These are phyloP conservation scores for Chlamydomonas applanata DNA, from an alignment of 139 green algal genomes.

Conservation along the genomic window DNA sequence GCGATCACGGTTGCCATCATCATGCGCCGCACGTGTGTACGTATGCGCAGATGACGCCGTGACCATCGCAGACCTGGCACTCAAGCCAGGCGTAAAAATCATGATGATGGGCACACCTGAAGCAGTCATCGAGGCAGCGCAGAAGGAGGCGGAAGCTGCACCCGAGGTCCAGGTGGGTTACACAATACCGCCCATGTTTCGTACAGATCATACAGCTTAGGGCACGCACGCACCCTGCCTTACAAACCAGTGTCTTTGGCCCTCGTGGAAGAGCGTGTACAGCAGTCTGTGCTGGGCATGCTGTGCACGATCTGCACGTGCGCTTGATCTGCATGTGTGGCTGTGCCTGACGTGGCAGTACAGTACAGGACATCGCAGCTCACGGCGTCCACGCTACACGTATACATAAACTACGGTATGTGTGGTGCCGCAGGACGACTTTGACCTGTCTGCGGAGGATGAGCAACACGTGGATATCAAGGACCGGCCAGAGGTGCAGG, in stretches of 20 bases:
- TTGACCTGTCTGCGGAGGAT: slow-evolving; percentile 48
- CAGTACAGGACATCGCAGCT: no score
- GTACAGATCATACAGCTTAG: no score
- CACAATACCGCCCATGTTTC: background rate
- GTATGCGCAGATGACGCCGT: slow-evolving; percentile 46
- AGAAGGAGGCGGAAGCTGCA: slow-evolving; percentile 53
- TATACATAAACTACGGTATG: no score
- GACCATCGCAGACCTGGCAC: slow-evolving; percentile 44
- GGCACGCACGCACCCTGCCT: background rate
- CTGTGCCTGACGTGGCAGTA: background rate
- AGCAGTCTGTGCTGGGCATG: no score
- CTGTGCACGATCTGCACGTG: no score
- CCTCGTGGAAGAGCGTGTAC: no score
- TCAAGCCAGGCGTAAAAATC: slow-evolving; percentile 70
- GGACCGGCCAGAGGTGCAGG: slow-evolving; percentile 58
- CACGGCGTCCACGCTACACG: no score
- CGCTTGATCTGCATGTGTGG: background rate
- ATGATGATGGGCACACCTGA: slow-evolving; percentile 85
- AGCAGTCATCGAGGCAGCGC: slow-evolving; percentile 44
- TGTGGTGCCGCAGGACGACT: slow-evolving; percentile 61
- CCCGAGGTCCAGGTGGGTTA: slow-evolving; percentile 53
- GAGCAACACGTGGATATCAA: slow-evolving; percentile 30
- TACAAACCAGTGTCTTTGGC: background rate
- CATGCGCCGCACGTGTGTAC: no score
- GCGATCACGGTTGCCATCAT: no score